Base-by-base conservation (phyloP, 331 rosid species). In the Quercus tomentella region DNA sequence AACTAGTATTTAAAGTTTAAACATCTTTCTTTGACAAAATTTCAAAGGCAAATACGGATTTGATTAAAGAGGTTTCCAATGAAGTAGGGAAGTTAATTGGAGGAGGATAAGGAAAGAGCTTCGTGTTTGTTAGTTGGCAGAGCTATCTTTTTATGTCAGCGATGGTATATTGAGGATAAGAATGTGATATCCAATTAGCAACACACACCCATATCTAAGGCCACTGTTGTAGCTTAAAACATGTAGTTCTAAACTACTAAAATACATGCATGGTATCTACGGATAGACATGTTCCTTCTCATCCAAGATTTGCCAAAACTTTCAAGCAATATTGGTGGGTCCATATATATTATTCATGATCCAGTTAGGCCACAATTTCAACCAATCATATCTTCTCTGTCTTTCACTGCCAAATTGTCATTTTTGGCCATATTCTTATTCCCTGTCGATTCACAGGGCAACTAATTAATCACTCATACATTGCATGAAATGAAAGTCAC, bases 151-250 rank as follows among this genome's bases (percentile, higher is more conserved):
- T 70, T 78, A 65, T 70, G 82, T 78, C 80, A 79, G 76, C 61
- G 71, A 58, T 4, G 66, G 58, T 51, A 72, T 30, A 79, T 79
- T 57, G 73, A 86, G 90, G 95, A 90, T 87, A 90, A 85, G 95
- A 86, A 82, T 70, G 68, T 3, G 4, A 49, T 26, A 31, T 31
- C 62, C 56, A 70, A 75, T 65, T 71, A 77, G 61, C 71, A 43
- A 62, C 73, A 11, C 49, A 3, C 41, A 4, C 23, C 87, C 87
- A 69, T 84, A 69, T 55, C 18, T 14, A 49, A 41, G 14, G 82
- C 81, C 31, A 69, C 74, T 37, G 55, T 77, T 78, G 74, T 43
- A 57, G 22, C 60, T 35, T 20, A 26, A 72, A 63, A 76, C 31
- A 75, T 54, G 6, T 81, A 25, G 57, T 78, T 82, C 76, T 71